Base-by-base conservation (phyloP, 2,329 filamentous ascomycete species). In the Lecanicillium sp. region DNA sequence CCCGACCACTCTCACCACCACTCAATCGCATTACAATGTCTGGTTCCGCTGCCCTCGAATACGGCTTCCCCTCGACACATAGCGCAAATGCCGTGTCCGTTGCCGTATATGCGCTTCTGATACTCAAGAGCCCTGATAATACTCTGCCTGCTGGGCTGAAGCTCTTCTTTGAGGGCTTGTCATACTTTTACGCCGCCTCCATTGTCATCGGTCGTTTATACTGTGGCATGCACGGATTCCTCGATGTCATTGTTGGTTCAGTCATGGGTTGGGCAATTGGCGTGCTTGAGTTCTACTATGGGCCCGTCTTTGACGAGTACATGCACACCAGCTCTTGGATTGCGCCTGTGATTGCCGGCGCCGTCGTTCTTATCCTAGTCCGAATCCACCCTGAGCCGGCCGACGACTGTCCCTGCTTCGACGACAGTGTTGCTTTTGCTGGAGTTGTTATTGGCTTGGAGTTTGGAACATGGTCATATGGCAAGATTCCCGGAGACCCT, bases 141-240 rank as follows among this genome's bases (percentile, higher is more conserved):
- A 67, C 73, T 14, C 66, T 85, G 43, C 63, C 73, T 22, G 64
- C 76, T 3, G 64, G 73, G 14, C 70, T 75, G 2, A 81, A 76
- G 48, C 45, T 80, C 4, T 60, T 71, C 4, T 65, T 94, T 18
- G 83, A 92, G 55, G 59, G 63, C 5, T 59, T 85, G 5, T 80
- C 83, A 29, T 94, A 92, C 59, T 81, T 86, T 50, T 98, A 96
- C 56, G 86, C 85, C 25, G 64, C 78, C 11, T 95, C 90, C 18
- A 96, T 98, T 54, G 75, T 95, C 29, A 67, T 96, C 45, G 92
- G 92, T 5, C 80, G 92, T 15, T 69, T 98, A 27, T 96, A 98
- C 65, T 98, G 92, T 56, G 92, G 92, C 44, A 98, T 98, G 92
- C 92, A 98, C 62, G 92, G 92, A 9, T 95, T 96, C 62, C 70